Conservation (phyloP, 352 stramenopile genomes). For the Pythium dissimile region DNA sequence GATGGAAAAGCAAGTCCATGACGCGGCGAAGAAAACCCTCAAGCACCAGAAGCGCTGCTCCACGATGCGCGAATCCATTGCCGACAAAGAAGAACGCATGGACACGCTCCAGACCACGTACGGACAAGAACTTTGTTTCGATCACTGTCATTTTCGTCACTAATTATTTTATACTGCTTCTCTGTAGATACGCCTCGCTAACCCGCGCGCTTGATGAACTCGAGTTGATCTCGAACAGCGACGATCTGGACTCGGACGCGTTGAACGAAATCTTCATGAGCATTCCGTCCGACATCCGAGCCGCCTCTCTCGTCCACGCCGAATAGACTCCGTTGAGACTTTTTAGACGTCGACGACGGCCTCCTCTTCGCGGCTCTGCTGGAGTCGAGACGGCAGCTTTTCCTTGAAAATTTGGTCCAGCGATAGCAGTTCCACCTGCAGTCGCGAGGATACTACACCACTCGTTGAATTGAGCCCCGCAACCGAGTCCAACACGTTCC, state of each 20-base stretch:
- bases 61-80: slow-evolving; percentile 15
- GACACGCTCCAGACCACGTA: slow-evolving; percentile 14
- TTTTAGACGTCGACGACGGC: slow-evolving; percentile 65
- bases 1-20: slow-evolving; percentile 25
- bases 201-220: slow-evolving; percentile 36
- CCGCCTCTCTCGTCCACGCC: not conserved
- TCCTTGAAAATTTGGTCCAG: slow-evolving; percentile 76
- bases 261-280: slow-evolving; percentile 47
- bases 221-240: slow-evolving; percentile 36
- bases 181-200: slow-evolving; percentile 36
- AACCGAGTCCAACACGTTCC: slow-evolving; percentile 25
- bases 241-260: slow-evolving; percentile 27
- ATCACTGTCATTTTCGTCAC: not conserved
- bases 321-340: not conserved
- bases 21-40: slow-evolving; percentile 21
- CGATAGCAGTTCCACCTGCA: slow-evolving; percentile 28
- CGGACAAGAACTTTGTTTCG: not conserved
- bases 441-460: slow-evolving; percentile 21
- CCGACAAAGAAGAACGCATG: slow-evolving; percentile 24
- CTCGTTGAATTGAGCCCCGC: slow-evolving; percentile 24
- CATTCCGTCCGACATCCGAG: slow-evolving; percentile 39
- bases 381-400: slow-evolving; percentile 61
- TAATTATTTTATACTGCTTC: not conserved
- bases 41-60: slow-evolving; percentile 42
- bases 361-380: slow-evolving; percentile 65